Conservation (phyloP, 2,329 filamentous ascomycete species). For the Botryotinia convoluta region DNA sequence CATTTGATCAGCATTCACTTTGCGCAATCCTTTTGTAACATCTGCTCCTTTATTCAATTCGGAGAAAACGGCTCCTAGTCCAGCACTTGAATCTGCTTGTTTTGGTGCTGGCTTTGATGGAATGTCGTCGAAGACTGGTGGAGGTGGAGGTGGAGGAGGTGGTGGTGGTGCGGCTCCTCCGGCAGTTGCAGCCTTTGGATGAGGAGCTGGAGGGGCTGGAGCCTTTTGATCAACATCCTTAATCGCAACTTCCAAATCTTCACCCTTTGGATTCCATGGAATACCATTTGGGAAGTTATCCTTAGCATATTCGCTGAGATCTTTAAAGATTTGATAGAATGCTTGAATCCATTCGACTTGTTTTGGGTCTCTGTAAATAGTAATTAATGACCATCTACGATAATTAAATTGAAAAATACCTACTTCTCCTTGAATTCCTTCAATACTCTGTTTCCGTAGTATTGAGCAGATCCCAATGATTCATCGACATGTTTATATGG, state of each 20-base stretch:
- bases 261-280: constrained; percentile 78
- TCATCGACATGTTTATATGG: constrained; percentile 85
- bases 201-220: constrained; percentile 56
- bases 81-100: constrained; percentile 47
- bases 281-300: constrained; percentile 77
- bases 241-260: constrained; percentile 65
- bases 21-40: constrained; percentile 86
- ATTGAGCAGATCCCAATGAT: constrained; percentile 78
- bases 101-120: constrained; percentile 46
- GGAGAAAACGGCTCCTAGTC: constrained; percentile 85
- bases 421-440: constrained; percentile 85
- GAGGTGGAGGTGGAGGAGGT: constrained; percentile 60
- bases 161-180: constrained; percentile 14
- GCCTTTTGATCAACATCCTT: constrained; percentile 59
- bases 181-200: constrained; percentile 41
- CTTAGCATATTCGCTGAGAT: constrained; percentile 80
- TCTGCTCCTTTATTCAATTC: constrained; percentile 84
- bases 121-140: constrained; percentile 52
- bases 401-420: constrained; percentile 27
- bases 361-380: constrained; percentile 60
- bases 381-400: constrained; percentile 13
- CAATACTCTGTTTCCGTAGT: constrained; percentile 91
- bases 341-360: constrained; percentile 87
- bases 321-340: constrained; percentile 89
- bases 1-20: constrained; percentile 95